These are phyloP conservation scores for Colletotrichum sp. DNA, from an alignment of 2,329 filamentous ascomycete species.

Conservation along the genomic window DNA sequence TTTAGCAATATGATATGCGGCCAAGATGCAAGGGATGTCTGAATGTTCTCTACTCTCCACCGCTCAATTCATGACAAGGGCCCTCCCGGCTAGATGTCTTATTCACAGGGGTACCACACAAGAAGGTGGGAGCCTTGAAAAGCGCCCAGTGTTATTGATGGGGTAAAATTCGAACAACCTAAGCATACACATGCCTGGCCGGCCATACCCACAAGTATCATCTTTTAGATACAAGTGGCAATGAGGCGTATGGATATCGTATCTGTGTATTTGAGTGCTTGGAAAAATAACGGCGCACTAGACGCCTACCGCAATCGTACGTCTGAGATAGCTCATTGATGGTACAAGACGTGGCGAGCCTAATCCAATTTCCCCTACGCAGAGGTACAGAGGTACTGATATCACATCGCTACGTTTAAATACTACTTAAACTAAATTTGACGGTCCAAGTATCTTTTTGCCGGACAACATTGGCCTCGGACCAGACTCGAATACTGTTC, in stretches of 20 bases:
- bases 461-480: not conserved
- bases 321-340: fast-evolving
- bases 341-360: not conserved
- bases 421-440: not conserved
- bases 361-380: not conserved
- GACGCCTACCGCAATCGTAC: not conserved
- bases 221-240: too few species aligned
- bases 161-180: too few species aligned
- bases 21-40: not conserved
- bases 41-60: not conserved
- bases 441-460: not conserved
- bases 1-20: not conserved
- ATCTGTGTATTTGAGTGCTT: too few species aligned
- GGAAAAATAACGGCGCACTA: too few species aligned
- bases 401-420: not conserved
- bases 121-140: not conserved
- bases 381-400: not conserved
- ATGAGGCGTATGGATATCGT: too few species aligned
- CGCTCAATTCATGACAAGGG: not conserved
- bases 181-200: not conserved
- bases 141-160: not conserved
- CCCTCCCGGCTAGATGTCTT: not conserved
- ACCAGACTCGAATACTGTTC: not conserved
- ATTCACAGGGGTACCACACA: not conserved
- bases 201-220: too few species aligned